Evolutionary conservation across 495 filamentous ascomycete genomes (phyloP).

Genomic region (Evernia prunastri): DNA sequence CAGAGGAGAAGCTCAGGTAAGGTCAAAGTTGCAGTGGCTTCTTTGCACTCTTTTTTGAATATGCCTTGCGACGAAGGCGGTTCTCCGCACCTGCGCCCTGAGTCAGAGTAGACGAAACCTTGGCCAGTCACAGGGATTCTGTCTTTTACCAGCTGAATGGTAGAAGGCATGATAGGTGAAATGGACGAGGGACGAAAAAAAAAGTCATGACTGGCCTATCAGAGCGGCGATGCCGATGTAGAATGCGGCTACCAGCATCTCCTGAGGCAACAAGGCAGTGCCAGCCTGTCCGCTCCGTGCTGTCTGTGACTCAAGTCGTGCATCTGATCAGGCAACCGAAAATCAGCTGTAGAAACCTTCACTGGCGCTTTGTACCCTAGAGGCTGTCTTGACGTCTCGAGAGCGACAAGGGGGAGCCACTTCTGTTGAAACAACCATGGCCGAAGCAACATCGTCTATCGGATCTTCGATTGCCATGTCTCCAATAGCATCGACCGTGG

Average conservation of each 20-base stretch:
- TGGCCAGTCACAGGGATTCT: neutral
- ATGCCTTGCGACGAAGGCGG: neutral
- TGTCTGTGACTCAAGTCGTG: neutral
- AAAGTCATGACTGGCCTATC: neutral
- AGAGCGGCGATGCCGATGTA: neutral
- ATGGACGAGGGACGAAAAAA: neutral
- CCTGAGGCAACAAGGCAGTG: neutral
- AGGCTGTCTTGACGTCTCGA: neutral
- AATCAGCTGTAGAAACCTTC: neutral
- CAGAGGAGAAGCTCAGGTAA: neutral
- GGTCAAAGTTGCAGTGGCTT: neutral
- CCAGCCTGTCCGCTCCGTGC: neutral
- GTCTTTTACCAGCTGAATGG: neutral
- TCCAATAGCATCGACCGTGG: neutral
- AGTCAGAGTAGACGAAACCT: neutral
- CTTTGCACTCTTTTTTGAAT: neutral
- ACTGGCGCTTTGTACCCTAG: neutral
- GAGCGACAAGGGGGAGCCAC: neutral
- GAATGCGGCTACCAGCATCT: neutral
- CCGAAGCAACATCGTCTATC: neutral
- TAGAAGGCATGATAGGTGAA: neutral
- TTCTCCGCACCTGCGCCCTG: neutral
- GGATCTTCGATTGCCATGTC: neutral
- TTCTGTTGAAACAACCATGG: neutral
- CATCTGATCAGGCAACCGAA: neutral